Base-by-base conservation (phyloP, 306 rosid genomes). In the Vachellia pachyceras region DNA sequence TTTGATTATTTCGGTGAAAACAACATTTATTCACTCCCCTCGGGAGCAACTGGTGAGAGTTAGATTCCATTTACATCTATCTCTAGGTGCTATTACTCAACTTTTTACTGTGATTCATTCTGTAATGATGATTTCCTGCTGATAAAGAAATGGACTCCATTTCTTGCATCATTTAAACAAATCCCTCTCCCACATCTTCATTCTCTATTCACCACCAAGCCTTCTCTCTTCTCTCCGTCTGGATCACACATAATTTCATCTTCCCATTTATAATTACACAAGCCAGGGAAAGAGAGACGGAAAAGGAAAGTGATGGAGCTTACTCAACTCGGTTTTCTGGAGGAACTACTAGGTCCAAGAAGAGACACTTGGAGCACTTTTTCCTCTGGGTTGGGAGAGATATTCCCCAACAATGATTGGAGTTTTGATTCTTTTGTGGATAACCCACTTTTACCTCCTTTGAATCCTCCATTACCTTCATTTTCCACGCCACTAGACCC, bases 251-350 rank as follows among this genome's bases (percentile, higher is more conserved):
- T 15, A 22, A 36, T 4, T 33, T 60, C 86, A 40, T 42, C 76
- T 23, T 68, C 73, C 76, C 72, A 68, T 81, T 66, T 25, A 69
- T 41, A 49, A 35, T 29, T 71, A 44, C 10, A 15, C 55, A 12
- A 49, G n/a, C 6, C 50, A 63, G 18, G 50, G 9, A 58, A 73
- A 44, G 85, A 61, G 80, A 60, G 72, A 77, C 61, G 65, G 63
- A 40, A 69, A 33, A 58, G 69, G 55, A 81, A 77, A 72, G 82
- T 72, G 44, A 95, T 95, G 99, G 99, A 95, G 92, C 94, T 92
- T 65, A 83, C 90, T 85, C 95, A 90, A 54, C 95, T 86, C 88
- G 92, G 94, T 70, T 89, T 91, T 84, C 87, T 95, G 76, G 99
- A 95, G 81, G 99, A 95, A 70, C 74, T 95, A 18, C 79, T 92